Percentiles rank a stretch among this genome's conserved stretches.
phyloP scores from a whole-genome alignment of 495 filamentous ascomycete genomes.

The Trichoderma gamsii region DNA sequence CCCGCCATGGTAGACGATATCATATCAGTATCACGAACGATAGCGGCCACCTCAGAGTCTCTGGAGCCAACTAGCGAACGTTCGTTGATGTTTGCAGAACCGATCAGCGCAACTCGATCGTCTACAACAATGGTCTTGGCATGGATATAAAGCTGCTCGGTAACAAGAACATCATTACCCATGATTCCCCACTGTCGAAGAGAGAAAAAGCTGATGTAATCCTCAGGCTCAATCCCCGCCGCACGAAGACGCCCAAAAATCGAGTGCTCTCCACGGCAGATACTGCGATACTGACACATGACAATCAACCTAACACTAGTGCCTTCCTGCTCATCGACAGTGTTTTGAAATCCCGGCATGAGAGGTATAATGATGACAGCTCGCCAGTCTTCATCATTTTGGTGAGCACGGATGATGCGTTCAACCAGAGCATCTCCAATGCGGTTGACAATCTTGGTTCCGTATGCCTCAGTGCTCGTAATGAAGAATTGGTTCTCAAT shows the following conservation, averaged over 20 bases:
- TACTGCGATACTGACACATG: constrained; percentile 96
- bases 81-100: constrained; percentile 98
- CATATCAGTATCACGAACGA: constrained; percentile 92
- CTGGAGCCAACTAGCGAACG: constrained; percentile 87
- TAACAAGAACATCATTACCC: constrained; percentile 71
- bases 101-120: constrained; percentile 88
- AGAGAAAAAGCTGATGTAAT: constrained; percentile 94
- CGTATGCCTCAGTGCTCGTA: constrained; percentile 82
- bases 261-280: constrained; percentile 86
- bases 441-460: constrained; percentile 79
- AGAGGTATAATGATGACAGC: constrained; percentile 92
- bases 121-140: constrained; percentile 97
- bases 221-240: constrained; percentile 86
- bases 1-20: constrained; percentile 89
- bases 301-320: constrained; percentile 93
- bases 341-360: constrained; percentile 97
- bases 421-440: constrained; percentile 95
- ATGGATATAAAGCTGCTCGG: constrained; percentile 97
- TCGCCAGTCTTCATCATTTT: constrained; percentile 84
- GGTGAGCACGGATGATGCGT: constrained; percentile 76
- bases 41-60: constrained; percentile 86
- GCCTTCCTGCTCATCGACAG: constrained; percentile 87
- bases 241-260: constrained; percentile 83
- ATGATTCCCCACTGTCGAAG: constrained; percentile 92
- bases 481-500: constrained; percentile 99